Base-by-base conservation (phyloP, 768 basidiomycete species). In the Suillus occidentalis region DNA sequence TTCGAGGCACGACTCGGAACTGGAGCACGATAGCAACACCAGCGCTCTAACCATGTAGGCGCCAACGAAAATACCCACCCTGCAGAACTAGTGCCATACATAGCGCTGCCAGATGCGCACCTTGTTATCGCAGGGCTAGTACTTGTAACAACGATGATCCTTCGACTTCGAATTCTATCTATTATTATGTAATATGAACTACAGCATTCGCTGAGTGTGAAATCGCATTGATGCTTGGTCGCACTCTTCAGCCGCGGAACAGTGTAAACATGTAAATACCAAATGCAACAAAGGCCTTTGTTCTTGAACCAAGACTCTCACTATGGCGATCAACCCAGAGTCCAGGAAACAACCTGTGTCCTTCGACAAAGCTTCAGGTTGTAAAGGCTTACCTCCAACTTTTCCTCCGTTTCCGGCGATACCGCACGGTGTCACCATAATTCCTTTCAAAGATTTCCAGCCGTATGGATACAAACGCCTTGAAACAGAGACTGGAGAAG, bases 331-430 rank as follows among this genome's bases (percentile, higher is more conserved):
- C 6, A 45, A 14, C n/a, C 9, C 36, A 62, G n/a, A 22, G 13
- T 39, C 20, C 36, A 37, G 61, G 37, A 31, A 64, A 31, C 59
- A 49, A 62, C 20, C 60, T 9, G 36, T 64, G 14, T 28, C 58
- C n/a, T 31, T 49, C 25, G 28, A 5, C 18, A 36, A 47, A 31
- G n/a, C 28, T 13, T 34, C 47, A 28, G 55, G 18, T n/a, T 7
- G 13, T 37, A 22, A 63, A 31, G 61, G 64, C 0, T 25, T 56
- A 4, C 0, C 50, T 25, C 56, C 49, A 16, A 53, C 3, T 12
- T 85, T 85, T 63, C 85, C 85, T 1, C 84, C 85, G 0, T 87
- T 85, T 67, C 85, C 85, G 8, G 16, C 52, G 2, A 55, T 67
- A 0, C 83, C 84, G 0, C 68, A 71, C 6, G 84, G 81, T 20